Evolutionary conservation across 352 stramenopile genomes (phyloP).

Genomic region (Phytophthora podocarpi): DNA sequence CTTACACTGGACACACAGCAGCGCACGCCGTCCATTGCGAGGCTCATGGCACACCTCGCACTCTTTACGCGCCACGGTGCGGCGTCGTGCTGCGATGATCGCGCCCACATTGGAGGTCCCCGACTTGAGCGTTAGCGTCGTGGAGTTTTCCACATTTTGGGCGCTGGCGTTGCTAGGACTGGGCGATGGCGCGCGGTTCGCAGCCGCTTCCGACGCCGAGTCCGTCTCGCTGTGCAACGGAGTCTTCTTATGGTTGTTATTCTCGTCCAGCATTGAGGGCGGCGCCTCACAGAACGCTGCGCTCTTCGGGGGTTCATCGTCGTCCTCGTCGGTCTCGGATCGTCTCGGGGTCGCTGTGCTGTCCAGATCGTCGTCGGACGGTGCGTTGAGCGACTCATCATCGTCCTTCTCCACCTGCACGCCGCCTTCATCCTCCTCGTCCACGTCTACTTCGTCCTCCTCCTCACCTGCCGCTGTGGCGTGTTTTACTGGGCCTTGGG

Average conservation of each 20-base stretch:
- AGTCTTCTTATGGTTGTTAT: slow-evolving; percentile 16
- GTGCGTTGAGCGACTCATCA: slow-evolving; percentile 74
- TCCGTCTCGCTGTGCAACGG: slow-evolving; percentile 35
- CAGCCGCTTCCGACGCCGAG: slow-evolving; percentile 34
- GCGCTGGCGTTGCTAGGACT: slow-evolving; percentile 23
- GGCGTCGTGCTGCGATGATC: slow-evolving; percentile 71
- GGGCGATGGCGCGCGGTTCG: slow-evolving; percentile 24
- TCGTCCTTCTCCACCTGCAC: slow-evolving; percentile 79
- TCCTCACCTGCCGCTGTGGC: background rate
- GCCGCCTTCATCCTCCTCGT: slow-evolving; percentile 59
- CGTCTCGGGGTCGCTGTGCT: slow-evolving; percentile 59
- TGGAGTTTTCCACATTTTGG: slow-evolving; percentile 31
- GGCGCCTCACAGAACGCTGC: background rate
- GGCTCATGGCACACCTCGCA: slow-evolving; percentile 78
- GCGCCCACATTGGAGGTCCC: slow-evolving; percentile 63
- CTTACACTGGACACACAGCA: slow-evolving; percentile 82
- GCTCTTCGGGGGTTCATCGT: slow-evolving; percentile 15
- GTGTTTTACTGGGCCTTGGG: slow-evolving; percentile 4
- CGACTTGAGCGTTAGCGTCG: slow-evolving; percentile 48
- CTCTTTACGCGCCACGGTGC: slow-evolving; percentile 70
- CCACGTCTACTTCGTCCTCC: slow-evolving; percentile 30
- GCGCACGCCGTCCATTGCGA: slow-evolving; percentile 73
- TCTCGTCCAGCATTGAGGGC: slow-evolving; percentile 17
- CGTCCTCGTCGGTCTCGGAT: slow-evolving; percentile 57
- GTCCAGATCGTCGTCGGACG: slow-evolving; percentile 79